A percentile compares a stretch with the other conserved stretches of the same genome.
phyloP scores from a whole-genome alignment of 2,329 filamentous ascomycete species.

The Magnaporthiopsis rhizophila region DNA sequence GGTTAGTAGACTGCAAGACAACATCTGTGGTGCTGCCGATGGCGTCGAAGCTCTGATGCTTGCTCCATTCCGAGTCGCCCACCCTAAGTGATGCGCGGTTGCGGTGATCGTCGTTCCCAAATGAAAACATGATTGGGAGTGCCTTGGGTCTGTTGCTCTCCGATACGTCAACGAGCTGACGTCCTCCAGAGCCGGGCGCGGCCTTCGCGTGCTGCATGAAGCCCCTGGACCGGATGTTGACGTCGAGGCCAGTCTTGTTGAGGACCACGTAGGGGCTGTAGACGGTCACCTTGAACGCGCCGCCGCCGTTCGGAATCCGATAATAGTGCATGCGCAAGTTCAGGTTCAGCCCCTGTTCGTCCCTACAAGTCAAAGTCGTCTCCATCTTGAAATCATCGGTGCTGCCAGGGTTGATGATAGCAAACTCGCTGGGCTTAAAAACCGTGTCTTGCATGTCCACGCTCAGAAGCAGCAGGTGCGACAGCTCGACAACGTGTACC shows the following conservation, averaged over 20 bases:
- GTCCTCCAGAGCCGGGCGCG: constrained; percentile 35
- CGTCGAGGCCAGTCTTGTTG: constrained; percentile 87
- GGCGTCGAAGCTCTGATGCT: constrained; percentile 94
- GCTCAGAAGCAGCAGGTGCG: constrained; percentile 84
- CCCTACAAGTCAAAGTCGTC: constrained; percentile 69
- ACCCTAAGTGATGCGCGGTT: constrained; percentile 86
- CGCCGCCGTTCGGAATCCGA: constrained; percentile 81
- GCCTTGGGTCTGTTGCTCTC: constrained; percentile 57
- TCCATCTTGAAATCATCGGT: constrained; percentile 87
- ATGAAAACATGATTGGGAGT: constrained; percentile 94
- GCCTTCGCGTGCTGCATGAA: constrained; percentile 77
- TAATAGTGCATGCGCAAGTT: constrained; percentile 86
- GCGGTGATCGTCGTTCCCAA: constrained; percentile 75
- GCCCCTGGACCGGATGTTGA: constrained; percentile 82
- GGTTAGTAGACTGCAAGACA: constrained; percentile 64
- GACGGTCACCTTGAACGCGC: constrained; percentile 90
- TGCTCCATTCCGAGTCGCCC: constrained; percentile 90
- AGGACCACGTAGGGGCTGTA: constrained; percentile 92
- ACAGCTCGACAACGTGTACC: constrained; percentile 93
- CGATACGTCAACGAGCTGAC: constrained; percentile 32
- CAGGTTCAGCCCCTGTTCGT: constrained; percentile 71
- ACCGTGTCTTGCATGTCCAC: constrained; percentile 95
- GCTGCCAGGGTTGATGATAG: constrained; percentile 87
- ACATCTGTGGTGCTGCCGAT: constrained; percentile 91
- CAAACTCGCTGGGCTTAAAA: constrained; percentile 92